These are phyloP conservation scores for Ustilago hordei DNA, from an alignment of 1,284 basidiomycete genomes.

Conservation along the genomic window DNA sequence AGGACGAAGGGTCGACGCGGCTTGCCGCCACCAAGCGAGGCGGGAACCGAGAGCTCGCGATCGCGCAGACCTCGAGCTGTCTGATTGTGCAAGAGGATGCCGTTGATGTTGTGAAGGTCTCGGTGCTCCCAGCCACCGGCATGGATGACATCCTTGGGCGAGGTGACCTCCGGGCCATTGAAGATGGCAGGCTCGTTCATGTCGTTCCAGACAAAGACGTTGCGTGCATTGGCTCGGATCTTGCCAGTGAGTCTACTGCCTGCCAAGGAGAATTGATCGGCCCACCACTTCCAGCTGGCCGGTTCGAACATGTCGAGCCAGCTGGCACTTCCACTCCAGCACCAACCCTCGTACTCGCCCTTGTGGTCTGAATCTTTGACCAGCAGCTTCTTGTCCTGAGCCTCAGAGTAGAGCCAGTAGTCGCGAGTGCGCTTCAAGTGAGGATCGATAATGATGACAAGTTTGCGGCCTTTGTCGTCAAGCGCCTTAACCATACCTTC, in stretches of 20 bases:
- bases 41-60: conserved; percentile 76
- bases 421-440: conserved; percentile 86
- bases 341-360: conserved; percentile 95
- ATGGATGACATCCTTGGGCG: conserved; percentile 93
- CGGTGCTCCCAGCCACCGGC: conserved; percentile 96
- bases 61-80: conserved; percentile 85
- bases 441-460: conserved; percentile 97
- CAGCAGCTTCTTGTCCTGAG: conserved; percentile 82
- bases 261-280: conserved; percentile 54
- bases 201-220: conserved; percentile 95
- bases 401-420: conserved; percentile 88
- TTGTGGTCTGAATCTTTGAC: conserved; percentile 82
- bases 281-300: conserved; percentile 89
- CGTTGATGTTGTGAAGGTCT: conserved; percentile 91
- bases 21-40: conserved; percentile 73
- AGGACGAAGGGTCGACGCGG: conserved; percentile 83
- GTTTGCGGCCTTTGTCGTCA: conserved; percentile 87
- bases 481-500: conserved; percentile 92
- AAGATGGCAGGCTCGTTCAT: conserved; percentile 99
- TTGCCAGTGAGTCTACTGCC: conserved; percentile 43
- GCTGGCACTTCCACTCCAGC: conserved; percentile 93
- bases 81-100: conserved; percentile 75
- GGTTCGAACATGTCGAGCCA: conserved; percentile 99
- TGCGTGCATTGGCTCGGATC: conserved; percentile 69
- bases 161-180: conserved; percentile 97